A percentile compares a stretch with the other conserved stretches of the same genome.
Evolutionary conservation across 2,329 filamentous ascomycete species (phyloP).

Genomic region (Ophiobolus disseminans): DNA sequence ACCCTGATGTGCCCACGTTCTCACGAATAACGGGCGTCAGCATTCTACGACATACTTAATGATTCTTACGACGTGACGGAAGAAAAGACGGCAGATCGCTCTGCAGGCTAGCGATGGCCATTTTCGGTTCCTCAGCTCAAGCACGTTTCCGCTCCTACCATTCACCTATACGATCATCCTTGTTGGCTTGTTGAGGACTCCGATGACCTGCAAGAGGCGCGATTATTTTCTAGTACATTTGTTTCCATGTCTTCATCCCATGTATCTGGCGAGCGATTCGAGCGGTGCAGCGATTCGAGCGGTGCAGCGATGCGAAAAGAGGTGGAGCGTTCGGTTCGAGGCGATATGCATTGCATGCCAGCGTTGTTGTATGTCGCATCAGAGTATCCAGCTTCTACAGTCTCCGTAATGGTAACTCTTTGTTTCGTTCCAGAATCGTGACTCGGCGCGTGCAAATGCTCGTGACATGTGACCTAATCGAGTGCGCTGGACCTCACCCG

Average conservation of each 20-base stretch:
- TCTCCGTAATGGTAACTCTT: neutral
- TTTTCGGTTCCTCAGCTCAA: slow-evolving; percentile 49
- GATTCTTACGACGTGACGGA: slow-evolving; percentile 61
- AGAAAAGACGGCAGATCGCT: slow-evolving; percentile 57
- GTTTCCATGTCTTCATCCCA: neutral
- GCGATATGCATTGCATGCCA: neutral
- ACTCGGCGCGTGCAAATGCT: too few relatives aligned
- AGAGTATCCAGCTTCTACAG: neutral
- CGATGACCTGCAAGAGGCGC: neutral
- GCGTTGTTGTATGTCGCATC: neutral
- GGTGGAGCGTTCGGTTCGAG: neutral
- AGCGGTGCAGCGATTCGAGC: neutral
- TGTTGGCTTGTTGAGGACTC: slow-evolving; percentile 6
- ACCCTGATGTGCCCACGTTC: slow-evolving; percentile 47
- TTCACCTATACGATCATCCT: slow-evolving; percentile 28
- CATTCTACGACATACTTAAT: slow-evolving; percentile 56
- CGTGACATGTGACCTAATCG: too few relatives aligned
- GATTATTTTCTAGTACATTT: slow-evolving; percentile 1
- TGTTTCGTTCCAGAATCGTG: neutral
- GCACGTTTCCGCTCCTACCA: slow-evolving; percentile 36
- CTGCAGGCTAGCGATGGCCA: slow-evolving; percentile 58
- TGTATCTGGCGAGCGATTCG: neutral
- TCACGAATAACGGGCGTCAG: slow-evolving; percentile 45
- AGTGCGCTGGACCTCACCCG: too few relatives aligned
- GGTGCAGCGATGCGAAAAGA: neutral